These are phyloP conservation scores for Knoxia roxburghii DNA, from an alignment of 257 asterid species.

Conservation along the genomic window DNA sequence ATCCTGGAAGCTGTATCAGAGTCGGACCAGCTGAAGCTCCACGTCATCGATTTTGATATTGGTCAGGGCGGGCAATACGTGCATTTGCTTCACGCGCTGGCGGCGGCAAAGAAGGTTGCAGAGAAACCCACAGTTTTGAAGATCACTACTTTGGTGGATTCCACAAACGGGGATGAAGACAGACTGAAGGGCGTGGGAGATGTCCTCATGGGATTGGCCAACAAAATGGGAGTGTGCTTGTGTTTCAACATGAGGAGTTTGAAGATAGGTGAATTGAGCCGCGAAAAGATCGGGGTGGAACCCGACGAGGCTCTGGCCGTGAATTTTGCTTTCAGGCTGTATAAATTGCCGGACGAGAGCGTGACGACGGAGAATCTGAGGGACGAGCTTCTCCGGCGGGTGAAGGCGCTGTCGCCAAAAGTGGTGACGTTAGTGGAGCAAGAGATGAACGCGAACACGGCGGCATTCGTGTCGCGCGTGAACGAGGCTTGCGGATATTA, in stretches of 20 bases:
- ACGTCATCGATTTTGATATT: conserved; percentile 71
- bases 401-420: conserved; percentile 52
- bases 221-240: conserved; percentile 41
- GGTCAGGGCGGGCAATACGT: conserved; percentile 71
- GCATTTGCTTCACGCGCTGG: conserved; percentile 78
- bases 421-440: conserved; percentile 79
- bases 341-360: conserved; percentile 78
- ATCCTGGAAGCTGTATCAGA: conserved; percentile 50
- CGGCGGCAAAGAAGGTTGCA: conserved; percentile 32
- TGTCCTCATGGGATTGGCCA: conserved; percentile 33
- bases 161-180: conserved; percentile 27
- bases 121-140: conserved; percentile 31
- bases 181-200: conserved; percentile 33
- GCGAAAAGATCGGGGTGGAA: conserved; percentile 38
- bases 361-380: conserved; percentile 74
- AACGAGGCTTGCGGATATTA: conserved; percentile 53
- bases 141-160: conserved; percentile 56
- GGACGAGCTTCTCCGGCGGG: conserved; percentile 73
- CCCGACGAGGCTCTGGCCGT: conserved; percentile 54
- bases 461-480: conserved; percentile 64
- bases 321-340: conserved; percentile 67
- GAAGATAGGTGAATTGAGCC: conserved; percentile 28
- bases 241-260: conserved; percentile 23
- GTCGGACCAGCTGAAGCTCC: conserved; percentile 46
- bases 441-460: conserved; percentile 69